Percentiles rank a stretch among this genome's conserved stretches.
Conservation (phyloP, 164 flowering plant genomes). For the Sedum album region DNA sequence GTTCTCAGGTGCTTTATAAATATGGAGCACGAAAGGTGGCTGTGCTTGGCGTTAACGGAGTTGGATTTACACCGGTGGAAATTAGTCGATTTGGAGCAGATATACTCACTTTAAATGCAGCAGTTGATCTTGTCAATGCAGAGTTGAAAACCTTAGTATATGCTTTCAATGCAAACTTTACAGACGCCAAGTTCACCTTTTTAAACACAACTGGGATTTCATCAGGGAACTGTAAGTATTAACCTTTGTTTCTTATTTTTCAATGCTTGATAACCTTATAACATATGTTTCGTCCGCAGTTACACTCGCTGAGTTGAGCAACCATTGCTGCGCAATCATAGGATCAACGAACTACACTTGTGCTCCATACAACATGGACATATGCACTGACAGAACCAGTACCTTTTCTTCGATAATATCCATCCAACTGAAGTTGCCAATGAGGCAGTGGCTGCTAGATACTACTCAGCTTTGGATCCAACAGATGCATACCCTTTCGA, state of each 20-base stretch:
- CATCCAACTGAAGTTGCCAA: constrained; percentile 8
- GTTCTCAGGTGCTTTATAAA: background rate
- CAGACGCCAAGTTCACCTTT: constrained; percentile 5
- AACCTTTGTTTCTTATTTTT: background rate
- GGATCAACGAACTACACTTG: background rate
- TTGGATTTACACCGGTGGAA: constrained; percentile 3
- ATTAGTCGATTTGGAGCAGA: background rate
- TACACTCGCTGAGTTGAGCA: background rate
- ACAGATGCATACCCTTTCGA: constrained; percentile 1
- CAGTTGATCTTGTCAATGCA: constrained; percentile 2
- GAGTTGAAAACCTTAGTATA: background rate
- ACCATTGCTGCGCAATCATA: background rate
- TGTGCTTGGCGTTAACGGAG: background rate
- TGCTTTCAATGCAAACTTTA: background rate
- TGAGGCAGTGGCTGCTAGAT: background rate
- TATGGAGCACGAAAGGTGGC: constrained; percentile 7
- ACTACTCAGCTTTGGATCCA: background rate
- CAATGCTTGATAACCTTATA: background rate
- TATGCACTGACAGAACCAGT: background rate
- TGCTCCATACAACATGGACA: background rate
- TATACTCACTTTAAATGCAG: background rate
- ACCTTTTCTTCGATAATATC: constrained; percentile 6
- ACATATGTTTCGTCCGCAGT: background rate
- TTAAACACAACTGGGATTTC: constrained; percentile 1
- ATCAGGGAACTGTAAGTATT: background rate